A percentile compares a stretch with the other conserved stretches of the same genome.
These are phyloP conservation scores for Pleurotus sapidus DNA, from an alignment of 768 basidiomycete species.

Conservation along the genomic window DNA sequence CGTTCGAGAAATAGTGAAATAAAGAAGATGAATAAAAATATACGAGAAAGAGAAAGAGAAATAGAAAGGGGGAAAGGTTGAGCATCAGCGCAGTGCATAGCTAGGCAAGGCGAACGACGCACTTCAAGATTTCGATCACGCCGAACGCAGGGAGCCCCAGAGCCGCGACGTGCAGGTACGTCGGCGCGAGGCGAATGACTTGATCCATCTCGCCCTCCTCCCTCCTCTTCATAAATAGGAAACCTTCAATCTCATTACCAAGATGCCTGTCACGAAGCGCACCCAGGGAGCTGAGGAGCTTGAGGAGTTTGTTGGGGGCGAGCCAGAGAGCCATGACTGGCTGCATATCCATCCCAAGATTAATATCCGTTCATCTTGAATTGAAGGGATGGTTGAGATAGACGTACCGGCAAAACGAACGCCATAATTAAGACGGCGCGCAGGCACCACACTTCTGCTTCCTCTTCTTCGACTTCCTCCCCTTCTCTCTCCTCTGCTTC, in stretches of 20 bases:
- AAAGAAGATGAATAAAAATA: neutral
- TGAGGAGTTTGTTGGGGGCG: neutral
- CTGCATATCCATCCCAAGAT: neutral
- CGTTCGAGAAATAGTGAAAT: neutral
- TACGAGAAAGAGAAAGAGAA: too few relatives aligned
- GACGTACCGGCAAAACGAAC: neutral
- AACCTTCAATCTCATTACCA: too few relatives aligned
- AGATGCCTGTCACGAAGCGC: too few relatives aligned
- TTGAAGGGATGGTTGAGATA: neutral
- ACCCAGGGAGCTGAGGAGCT: neutral
- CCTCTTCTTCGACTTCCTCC: neutral
- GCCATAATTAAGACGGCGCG: neutral
- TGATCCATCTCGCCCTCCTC: neutral
- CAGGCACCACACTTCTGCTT: neutral
- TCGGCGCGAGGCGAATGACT: neutral
- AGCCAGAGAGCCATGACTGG: neutral
- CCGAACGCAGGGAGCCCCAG: conserved; percentile 7
- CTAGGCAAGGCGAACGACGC: neutral
- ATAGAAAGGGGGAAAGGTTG: too few relatives aligned
- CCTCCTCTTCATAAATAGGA: too few relatives aligned
- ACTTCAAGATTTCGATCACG: conserved; percentile 9
- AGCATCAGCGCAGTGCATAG: too few relatives aligned
- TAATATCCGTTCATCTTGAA: neutral
- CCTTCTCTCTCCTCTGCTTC: neutral
- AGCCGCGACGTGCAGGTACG: conserved; percentile 2